A percentile compares a stretch with the other conserved stretches of the same genome.
These are phyloP conservation scores for Calocybe indica DNA, from an alignment of 768 basidiomycete species.

Conservation along the genomic window DNA sequence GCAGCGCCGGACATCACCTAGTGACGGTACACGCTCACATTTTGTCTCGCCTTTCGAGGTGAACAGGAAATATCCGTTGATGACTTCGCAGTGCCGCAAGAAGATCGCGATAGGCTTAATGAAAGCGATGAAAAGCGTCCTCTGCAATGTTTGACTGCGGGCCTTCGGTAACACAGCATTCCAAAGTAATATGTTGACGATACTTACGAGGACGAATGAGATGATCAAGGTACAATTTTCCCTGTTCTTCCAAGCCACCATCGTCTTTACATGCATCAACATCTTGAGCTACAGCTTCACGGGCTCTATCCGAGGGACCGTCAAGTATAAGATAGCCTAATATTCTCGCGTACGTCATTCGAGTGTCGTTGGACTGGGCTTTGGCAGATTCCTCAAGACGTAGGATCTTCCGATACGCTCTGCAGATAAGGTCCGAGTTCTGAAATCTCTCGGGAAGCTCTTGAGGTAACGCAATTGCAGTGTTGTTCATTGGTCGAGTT, in stretches of 20 bases:
- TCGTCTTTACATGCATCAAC: slow-evolving; percentile 4
- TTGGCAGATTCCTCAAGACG: no score
- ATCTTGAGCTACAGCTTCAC: neutral
- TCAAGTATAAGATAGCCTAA: slow-evolving; percentile 9
- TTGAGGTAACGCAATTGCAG: no score
- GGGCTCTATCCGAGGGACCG: slow-evolving; percentile 2
- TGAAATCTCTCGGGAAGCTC: no score
- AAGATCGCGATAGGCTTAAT: neutral
- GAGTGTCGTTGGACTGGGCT: no score
- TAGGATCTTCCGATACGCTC: no score
- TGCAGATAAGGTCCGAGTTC: no score
- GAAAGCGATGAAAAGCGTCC: neutral
- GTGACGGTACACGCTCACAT: slow-evolving; percentile 2
- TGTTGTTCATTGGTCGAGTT: no score
- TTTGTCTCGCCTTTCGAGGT: slow-evolving; percentile 1
- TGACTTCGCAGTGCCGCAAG: neutral
- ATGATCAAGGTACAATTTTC: slow-evolving; percentile 1
- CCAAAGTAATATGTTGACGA: neutral
- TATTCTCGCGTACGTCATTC: slow-evolving; percentile 4
- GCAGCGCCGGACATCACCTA: neutral
- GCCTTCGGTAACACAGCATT: neutral
- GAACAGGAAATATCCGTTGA: neutral
- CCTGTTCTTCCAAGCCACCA: neutral
- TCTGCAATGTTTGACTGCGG: slow-evolving; percentile 4
- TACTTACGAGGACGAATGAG: slow-evolving; percentile 6